These are phyloP conservation scores for Wickerhamiella azymoides DNA, from an alignment of 805 yeast genomes.

Conservation along the genomic window DNA sequence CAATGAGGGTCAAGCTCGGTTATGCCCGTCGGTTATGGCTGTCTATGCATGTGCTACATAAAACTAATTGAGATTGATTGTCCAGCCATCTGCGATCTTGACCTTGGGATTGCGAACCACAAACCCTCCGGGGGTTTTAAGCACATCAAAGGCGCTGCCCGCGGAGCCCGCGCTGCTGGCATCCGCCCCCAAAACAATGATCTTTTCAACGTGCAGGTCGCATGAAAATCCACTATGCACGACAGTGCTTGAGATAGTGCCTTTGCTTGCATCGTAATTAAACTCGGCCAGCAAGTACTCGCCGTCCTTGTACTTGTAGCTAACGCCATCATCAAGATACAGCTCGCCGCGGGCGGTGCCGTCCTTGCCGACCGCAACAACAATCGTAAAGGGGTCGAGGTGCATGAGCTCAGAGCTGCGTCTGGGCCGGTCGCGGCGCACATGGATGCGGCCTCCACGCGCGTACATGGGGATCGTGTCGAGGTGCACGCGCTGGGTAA, in stretches of 20 bases:
- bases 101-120: conserved; percentile 40
- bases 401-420: conserved; percentile 65
- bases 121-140: conserved; percentile 14
- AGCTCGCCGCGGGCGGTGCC: conserved; percentile 44
- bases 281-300: conserved; percentile 36
- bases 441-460: conserved; percentile 65
- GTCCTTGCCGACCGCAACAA: conserved; percentile 38
- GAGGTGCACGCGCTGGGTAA: conserved; percentile 32
- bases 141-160: conserved; percentile 9
- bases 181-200: conserved; percentile 21
- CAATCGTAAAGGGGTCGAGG: conserved; percentile 67
- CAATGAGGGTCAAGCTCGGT: no score
- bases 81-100: conserved; percentile 36
- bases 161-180: conserved; percentile 27
- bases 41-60: neutral
- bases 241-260: conserved; percentile 12
- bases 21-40: no score
- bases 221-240: conserved; percentile 10
- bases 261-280: conserved; percentile 16
- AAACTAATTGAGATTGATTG: conserved; percentile 16
- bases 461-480: conserved; percentile 55
- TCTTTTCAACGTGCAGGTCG: conserved; percentile 16
- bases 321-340: conserved; percentile 77
- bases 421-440: conserved; percentile 59
- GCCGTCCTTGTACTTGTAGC: conserved; percentile 42